Conservation (phyloP, 768 basidiomycete genomes). For the Leccinellum luteum region DNA sequence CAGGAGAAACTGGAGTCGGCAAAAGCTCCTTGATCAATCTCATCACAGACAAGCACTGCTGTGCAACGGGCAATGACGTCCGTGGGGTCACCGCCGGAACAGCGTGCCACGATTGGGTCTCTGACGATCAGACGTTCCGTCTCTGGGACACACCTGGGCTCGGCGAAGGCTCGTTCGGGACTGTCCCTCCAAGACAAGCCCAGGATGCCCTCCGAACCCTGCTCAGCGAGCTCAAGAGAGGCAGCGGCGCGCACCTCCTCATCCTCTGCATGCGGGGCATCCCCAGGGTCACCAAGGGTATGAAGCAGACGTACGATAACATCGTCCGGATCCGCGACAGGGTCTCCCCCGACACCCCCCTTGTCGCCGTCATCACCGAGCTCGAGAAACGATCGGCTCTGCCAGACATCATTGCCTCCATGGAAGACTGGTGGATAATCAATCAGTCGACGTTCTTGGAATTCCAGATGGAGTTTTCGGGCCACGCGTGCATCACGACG, state of each 20-base stretch:
- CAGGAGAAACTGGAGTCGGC: constrained; percentile 30
- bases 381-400: background rate
- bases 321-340: background rate
- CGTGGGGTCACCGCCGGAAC: constrained; percentile 11
- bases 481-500: background rate
- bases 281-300: background rate
- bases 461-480: background rate
- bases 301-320: background rate
- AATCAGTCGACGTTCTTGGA: background rate
- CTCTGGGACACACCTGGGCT: constrained; percentile 27
- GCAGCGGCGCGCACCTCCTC: constrained; percentile 14
- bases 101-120: constrained; percentile 19
- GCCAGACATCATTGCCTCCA: background rate
- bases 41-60: constrained; percentile 14
- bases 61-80: background rate
- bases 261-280: background rate
- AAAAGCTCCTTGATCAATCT: constrained; percentile 34
- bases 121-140: constrained; percentile 21
- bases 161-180: constrained; percentile 11
- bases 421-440: background rate
- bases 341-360: background rate
- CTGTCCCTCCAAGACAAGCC: constrained; percentile 6
- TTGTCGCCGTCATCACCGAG: background rate
- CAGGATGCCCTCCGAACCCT: constrained; percentile 16
- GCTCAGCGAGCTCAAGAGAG: constrained; percentile 17